A percentile compares a stretch with the other conserved stretches of the same genome.
These are phyloP conservation scores for Colletotrichum sansevieriae DNA, from an alignment of 2,329 filamentous ascomycete species.

Conservation along the genomic window DNA sequence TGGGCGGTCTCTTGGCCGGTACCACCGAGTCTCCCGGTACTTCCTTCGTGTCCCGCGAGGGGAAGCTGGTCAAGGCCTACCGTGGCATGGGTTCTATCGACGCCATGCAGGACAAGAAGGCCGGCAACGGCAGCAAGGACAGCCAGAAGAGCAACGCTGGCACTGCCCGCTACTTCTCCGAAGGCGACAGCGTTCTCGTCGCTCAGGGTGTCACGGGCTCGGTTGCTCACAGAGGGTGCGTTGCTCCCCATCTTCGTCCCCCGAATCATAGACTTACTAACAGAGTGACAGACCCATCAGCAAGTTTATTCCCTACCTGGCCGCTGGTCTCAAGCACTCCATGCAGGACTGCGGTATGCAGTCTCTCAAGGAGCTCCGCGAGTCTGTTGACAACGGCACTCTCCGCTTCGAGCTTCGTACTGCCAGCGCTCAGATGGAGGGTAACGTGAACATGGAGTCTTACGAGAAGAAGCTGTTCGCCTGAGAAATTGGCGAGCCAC, in stretches of 20 bases:
- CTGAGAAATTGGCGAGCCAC: constrained; percentile 58
- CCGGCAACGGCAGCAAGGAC: constrained; percentile 79
- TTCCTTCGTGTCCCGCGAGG: constrained; percentile 95
- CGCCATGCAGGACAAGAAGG: constrained; percentile 99
- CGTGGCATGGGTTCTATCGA: constrained; percentile 99
- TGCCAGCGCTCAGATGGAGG: constrained; percentile 94
- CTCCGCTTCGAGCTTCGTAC: constrained; percentile 96
- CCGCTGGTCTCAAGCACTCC: constrained; percentile 96
- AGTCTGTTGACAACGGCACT: constrained; percentile 78
- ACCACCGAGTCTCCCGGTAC: constrained; percentile 98
- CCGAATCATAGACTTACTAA: constrained; percentile 47
- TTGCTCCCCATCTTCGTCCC: constrained; percentile 36
- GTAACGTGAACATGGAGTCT: constrained; percentile 97
- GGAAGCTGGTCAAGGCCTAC: constrained; percentile 99
- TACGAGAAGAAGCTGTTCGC: constrained; percentile 99
- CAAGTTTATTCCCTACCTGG: constrained; percentile 96
- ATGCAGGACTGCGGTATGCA: constrained; percentile 94
- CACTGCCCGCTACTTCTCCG: constrained; percentile 97
- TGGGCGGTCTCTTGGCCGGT: constrained; percentile 96
- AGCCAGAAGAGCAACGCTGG: constrained; percentile 89
- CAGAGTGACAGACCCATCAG: constrained; percentile 74
- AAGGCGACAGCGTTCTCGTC: constrained; percentile 93
- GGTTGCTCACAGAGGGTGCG: constrained; percentile 79
- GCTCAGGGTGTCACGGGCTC: constrained; percentile 95
- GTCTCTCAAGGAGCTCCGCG: constrained; percentile 82